Conservation (phyloP, 1,284 basidiomycete species). For the Heterobasidion irregulare region DNA sequence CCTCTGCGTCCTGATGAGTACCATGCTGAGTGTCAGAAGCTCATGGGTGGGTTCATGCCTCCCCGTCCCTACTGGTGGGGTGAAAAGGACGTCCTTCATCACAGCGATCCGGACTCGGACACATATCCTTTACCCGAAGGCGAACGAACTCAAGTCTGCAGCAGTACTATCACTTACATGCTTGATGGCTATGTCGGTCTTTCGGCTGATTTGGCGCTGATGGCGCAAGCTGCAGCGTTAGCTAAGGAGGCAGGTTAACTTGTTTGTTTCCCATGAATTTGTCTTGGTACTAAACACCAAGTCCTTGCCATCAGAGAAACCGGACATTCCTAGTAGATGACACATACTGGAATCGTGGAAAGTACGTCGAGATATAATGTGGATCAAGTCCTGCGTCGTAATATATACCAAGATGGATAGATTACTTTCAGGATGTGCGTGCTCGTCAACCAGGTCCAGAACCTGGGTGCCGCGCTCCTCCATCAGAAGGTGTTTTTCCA, state of each 20-base stretch:
- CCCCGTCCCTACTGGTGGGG: slow-evolving; percentile 49
- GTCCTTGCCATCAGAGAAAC: slow-evolving; percentile 16
- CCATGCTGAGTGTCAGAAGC: slow-evolving; percentile 42
- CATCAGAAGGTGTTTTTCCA: slow-evolving; percentile 41
- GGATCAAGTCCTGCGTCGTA: not conserved
- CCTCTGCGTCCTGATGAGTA: slow-evolving; percentile 50
- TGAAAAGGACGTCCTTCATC: slow-evolving; percentile 40
- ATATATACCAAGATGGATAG: slow-evolving; percentile 41
- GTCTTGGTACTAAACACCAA: slow-evolving; percentile 1
- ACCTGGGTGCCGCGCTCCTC: slow-evolving; percentile 52
- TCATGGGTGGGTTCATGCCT: slow-evolving; percentile 38
- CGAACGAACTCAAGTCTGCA: slow-evolving; percentile 32
- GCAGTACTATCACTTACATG: slow-evolving; percentile 60
- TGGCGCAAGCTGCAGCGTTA: slow-evolving; percentile 57
- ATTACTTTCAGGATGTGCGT: slow-evolving; percentile 54
- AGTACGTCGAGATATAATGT: slow-evolving; percentile 26
- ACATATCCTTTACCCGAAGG: slow-evolving; percentile 23
- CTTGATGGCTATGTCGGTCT: slow-evolving; percentile 58
- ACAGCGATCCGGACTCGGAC: slow-evolving; percentile 24
- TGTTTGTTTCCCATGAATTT: not conserved
- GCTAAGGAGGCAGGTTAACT: slow-evolving; percentile 45
- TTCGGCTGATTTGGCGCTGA: slow-evolving; percentile 51
- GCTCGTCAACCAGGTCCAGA: slow-evolving; percentile 53
- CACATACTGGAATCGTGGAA: slow-evolving; percentile 61
- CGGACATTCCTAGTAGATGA: slow-evolving; percentile 28